Conservation (phyloP, 1,284 basidiomycete species). For the Apiotrichum veenhuisii region DNA sequence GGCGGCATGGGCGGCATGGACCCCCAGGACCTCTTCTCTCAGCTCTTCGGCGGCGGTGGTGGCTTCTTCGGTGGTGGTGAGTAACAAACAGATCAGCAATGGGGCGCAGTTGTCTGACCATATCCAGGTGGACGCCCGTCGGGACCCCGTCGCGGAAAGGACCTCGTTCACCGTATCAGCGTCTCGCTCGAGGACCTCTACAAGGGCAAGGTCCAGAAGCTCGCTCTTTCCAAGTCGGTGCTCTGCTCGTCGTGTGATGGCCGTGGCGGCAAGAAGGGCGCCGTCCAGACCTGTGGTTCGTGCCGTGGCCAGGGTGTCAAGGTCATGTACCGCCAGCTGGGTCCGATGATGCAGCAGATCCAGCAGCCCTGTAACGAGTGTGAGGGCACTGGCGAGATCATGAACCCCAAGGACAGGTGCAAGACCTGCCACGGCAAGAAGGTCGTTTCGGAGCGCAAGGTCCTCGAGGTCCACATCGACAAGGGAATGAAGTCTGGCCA, state of each 20-base stretch:
- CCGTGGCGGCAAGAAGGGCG: slow-evolving; percentile 95
- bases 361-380: slow-evolving; percentile 95
- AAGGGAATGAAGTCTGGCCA: slow-evolving; percentile 99
- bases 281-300: slow-evolving; percentile 71
- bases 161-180: slow-evolving; percentile 93
- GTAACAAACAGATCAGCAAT: neutral
- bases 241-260: slow-evolving; percentile 92
- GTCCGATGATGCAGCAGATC: slow-evolving; percentile 99
- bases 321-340: slow-evolving; percentile 83
- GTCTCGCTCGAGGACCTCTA: slow-evolving; percentile 97
- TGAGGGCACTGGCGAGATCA: slow-evolving; percentile 84
- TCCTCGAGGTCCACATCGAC: slow-evolving; percentile 98
- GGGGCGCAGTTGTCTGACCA: neutral
- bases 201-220: slow-evolving; percentile 97
- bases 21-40: slow-evolving; percentile 95
- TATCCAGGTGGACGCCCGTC: slow-evolving; percentile 51
- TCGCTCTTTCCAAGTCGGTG: slow-evolving; percentile 92
- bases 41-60: slow-evolving; percentile 77
- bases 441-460: slow-evolving; percentile 90
- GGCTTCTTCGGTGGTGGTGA: slow-evolving; percentile 59
- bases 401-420: slow-evolving; percentile 92
- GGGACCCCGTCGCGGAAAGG: slow-evolving; percentile 96
- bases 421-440: slow-evolving; percentile 94
- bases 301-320: slow-evolving; percentile 92
- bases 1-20: slow-evolving; percentile 85